Evolutionary conservation across 73 alveolate species (phyloP).

Genomic region (Loxodes magnus): DNA sequence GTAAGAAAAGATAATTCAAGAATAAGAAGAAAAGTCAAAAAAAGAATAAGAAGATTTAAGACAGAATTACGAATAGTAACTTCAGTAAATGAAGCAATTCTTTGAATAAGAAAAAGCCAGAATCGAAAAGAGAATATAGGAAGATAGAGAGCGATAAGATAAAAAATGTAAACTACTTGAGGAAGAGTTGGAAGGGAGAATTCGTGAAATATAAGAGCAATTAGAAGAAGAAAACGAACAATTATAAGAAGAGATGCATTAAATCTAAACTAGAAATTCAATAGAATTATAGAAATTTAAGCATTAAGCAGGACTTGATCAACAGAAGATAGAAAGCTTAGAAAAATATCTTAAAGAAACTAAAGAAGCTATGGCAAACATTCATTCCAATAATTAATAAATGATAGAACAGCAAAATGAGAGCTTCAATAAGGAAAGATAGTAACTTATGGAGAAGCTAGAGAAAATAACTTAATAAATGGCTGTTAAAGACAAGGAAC

Average conservation of each 20-base stretch:
- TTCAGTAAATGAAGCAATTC: constrained; percentile 48
- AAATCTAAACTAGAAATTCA: not conserved
- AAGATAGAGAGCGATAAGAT: constrained; percentile 33
- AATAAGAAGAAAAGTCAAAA: not conserved
- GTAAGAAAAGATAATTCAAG: not conserved
- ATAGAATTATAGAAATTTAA: not conserved
- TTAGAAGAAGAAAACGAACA: constrained; percentile 22
- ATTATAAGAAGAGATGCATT: constrained; percentile 1
- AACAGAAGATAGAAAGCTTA: constrained; percentile 7
- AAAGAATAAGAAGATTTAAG: not conserved
- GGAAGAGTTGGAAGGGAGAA: constrained; percentile 38
- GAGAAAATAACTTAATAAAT: constrained; percentile 45
- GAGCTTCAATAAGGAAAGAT: constrained; percentile 27
- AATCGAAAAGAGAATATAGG: constrained; percentile 53
- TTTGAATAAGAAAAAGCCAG: constrained; percentile 65
- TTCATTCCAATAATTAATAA: constrained; percentile 3
- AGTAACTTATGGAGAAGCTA: constrained; percentile 33
- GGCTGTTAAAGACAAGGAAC: constrained; percentile 46
- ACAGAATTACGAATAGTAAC: constrained; percentile 17
- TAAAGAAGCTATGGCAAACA: constrained; percentile 9
- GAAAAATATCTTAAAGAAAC: constrained; percentile 10
- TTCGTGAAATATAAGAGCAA: constrained; percentile 22
- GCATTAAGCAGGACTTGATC: constrained; percentile 7
- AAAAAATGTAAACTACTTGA: constrained; percentile 9
- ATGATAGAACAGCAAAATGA: not conserved